Conservation (phyloP, 805 yeast species). For the Zygosaccharomyces lentus region DNA sequence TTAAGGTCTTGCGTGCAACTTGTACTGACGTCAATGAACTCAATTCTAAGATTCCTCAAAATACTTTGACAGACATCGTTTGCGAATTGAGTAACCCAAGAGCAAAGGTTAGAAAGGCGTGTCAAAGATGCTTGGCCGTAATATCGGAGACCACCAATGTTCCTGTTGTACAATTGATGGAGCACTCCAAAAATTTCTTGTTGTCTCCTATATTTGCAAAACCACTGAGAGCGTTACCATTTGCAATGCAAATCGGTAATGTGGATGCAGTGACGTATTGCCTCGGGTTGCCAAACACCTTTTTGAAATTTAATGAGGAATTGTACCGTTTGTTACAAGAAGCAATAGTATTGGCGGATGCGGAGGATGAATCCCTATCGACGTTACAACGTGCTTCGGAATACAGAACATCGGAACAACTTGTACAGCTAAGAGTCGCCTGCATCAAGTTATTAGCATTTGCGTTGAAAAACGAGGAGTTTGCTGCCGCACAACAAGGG, state of each 20-base stretch:
- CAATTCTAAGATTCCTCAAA: slow-evolving; percentile 66
- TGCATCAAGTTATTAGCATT: slow-evolving; percentile 79
- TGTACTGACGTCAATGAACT: slow-evolving; percentile 55
- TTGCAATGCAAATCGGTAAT: slow-evolving; percentile 98
- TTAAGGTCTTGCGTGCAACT: slow-evolving; percentile 60
- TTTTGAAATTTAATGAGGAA: slow-evolving; percentile 84
- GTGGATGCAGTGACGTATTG: slow-evolving; percentile 96
- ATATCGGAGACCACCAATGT: slow-evolving; percentile 67
- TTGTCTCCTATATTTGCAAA: slow-evolving; percentile 94
- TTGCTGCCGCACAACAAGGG: slow-evolving; percentile 66
- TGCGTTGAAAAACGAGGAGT: slow-evolving; percentile 81
- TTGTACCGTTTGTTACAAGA: slow-evolving; percentile 78
- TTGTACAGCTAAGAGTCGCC: slow-evolving; percentile 81
- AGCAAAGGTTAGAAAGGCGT: slow-evolving; percentile 72
- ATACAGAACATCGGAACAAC: slow-evolving; percentile 81
- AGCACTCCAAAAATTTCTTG: slow-evolving; percentile 76
- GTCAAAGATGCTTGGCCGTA: slow-evolving; percentile 63
- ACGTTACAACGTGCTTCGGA: slow-evolving; percentile 83
- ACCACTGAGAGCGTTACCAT: slow-evolving; percentile 93
- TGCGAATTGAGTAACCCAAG: slow-evolving; percentile 91
- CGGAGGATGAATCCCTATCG: slow-evolving; percentile 93
- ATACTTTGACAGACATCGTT: slow-evolving; percentile 81
- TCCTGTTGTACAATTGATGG: slow-evolving; percentile 69
- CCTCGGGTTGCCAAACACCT: slow-evolving; percentile 71
- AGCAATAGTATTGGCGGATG: slow-evolving; percentile 91